phyloP scores from a whole-genome alignment of 164 flowering plant species.

The Platanus orientalis region DNA sequence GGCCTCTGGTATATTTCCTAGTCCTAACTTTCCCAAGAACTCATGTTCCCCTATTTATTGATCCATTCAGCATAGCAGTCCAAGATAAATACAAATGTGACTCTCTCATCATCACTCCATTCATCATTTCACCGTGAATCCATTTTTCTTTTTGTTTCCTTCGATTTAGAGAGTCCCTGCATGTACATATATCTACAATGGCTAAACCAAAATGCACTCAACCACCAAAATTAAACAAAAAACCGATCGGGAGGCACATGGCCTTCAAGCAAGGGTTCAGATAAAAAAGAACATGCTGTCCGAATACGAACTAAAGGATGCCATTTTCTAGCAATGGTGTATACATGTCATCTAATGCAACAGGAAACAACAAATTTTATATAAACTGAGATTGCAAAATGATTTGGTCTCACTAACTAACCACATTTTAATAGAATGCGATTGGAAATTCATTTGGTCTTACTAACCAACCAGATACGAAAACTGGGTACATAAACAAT shows the following conservation, averaged over 20 bases:
- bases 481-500: neutral
- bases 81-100: constrained; percentile 57
- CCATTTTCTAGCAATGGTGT: too few relatives aligned
- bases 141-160: constrained; percentile 18
- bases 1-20: constrained; percentile 48
- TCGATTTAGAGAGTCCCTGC: constrained; percentile 12
- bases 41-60: constrained; percentile 21
- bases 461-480: too few relatives aligned
- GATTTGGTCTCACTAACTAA: neutral
- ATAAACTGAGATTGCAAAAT: too few relatives aligned
- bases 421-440: too few relatives aligned
- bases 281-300: neutral
- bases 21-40: constrained; percentile 16
- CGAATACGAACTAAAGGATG: neutral
- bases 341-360: too few relatives aligned
- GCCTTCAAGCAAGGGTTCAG: neutral
- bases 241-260: neutral
- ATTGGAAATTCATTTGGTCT: too few relatives aligned
- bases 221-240: too few relatives aligned
- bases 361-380: too few relatives aligned
- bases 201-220: neutral
- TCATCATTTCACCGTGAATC: constrained; percentile 13
- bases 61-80: constrained; percentile 42
- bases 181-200: constrained; percentile 29
- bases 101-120: constrained; percentile 32